phyloP scores from a whole-genome alignment of 2,329 filamentous ascomycete species.

The Botrytis tulipae region DNA sequence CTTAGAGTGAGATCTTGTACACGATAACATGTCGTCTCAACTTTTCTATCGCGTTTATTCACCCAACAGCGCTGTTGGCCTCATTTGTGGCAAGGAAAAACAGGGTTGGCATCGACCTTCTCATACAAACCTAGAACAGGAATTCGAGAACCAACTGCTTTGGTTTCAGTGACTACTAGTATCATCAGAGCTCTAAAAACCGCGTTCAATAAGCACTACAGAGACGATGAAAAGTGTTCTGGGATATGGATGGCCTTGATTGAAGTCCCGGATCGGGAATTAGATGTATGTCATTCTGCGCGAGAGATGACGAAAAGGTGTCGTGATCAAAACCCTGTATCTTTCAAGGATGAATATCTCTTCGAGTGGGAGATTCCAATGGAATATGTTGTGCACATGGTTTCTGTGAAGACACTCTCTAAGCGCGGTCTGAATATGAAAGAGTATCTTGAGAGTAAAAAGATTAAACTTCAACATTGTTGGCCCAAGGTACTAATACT shows the following conservation, averaged over 20 bases:
- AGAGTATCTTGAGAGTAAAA: not conserved
- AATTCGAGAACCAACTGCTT: not conserved
- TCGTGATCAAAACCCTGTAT: accelerated
- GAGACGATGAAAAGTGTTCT: accelerated
- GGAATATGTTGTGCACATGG: not conserved
- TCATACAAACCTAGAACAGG: too few species aligned
- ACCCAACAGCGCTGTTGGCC: not conserved
- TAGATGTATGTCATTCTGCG: not conserved
- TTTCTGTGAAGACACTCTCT: not conserved
- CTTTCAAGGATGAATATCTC: not conserved
- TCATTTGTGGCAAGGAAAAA: too few species aligned
- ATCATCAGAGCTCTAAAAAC: not conserved
- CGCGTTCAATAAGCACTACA: not conserved
- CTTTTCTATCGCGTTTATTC: not conserved
- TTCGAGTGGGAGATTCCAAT: not conserved
- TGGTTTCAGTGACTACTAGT: not conserved
- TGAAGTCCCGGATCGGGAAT: not conserved
- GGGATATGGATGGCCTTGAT: not conserved
- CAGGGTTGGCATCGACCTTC: too few species aligned
- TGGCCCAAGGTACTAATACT: too few species aligned
- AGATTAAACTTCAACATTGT: too few species aligned
- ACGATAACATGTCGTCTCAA: not conserved
- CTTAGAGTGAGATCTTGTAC: too few species aligned
- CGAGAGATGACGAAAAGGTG: not conserved
- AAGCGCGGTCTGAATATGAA: not conserved